Evolutionary conservation across 208 protist species (phyloP), one percentile per base, ranked within the genome.

Genomic region (Acanthamoeba sp.): DNA sequence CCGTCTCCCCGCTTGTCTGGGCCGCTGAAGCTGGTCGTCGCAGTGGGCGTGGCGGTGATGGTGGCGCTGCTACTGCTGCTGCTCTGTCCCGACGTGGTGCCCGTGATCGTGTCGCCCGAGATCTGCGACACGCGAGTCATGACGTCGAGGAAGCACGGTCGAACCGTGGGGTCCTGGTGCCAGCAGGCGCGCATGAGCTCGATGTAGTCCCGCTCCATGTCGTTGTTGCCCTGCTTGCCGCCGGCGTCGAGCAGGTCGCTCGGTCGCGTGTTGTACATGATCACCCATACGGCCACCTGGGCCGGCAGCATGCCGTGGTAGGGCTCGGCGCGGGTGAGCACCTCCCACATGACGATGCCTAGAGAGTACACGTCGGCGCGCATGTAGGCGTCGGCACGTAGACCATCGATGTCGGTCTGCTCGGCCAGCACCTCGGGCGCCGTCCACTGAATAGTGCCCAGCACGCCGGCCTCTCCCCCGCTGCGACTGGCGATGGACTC

Each of bases 121-220:
- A 78, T 78, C 66, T 78, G 29, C 34, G 36, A 20, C 4, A 78
- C 34, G 29, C 36, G 34, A 32, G 29, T 78, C 66, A 78, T 78
- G 29, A 78, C 36, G 36, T 78, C 66, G 66, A 78, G 66, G 66
- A 78, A 78, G 66, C 29, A 34, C 14, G 66, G 66, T 12, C 66
- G 66, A 10, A 78, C 66, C 14, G 66, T 45, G 1, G 66, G 66
- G 32, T 78, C 66, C 32, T 42, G 66, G n/a, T 78, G 66, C 66
- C 66, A 78, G 66, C 66, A 78, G 36, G 66, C 16, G 2, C 34
- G 34, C 66, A 78, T 78, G 27, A 78, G 66, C 66, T 78, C 66
- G 34, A 78, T 42, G 66, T 78, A 78, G 32, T 78, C 34, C 18
- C 66, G 66, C 66, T 64, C 57, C 57, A 64, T 64, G 18, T 64